These are phyloP conservation scores for Colletotrichum cereale DNA, from an alignment of 2,329 filamentous ascomycete species.

Conservation along the genomic window DNA sequence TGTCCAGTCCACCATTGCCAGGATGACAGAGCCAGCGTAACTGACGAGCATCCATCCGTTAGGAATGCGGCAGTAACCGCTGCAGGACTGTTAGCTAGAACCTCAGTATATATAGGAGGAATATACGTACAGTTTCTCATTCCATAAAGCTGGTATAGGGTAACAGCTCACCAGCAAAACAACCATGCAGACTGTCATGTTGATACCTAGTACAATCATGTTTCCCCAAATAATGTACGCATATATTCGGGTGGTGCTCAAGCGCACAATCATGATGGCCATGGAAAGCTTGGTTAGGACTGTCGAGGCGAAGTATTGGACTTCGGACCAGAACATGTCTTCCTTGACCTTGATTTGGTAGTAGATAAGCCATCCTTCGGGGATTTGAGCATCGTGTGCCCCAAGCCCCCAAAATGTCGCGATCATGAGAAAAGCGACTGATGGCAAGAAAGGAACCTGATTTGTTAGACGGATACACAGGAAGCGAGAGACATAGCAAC, in stretches of 20 bases:
- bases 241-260: background rate
- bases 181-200: background rate
- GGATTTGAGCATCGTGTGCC: slow-evolving; percentile 35
- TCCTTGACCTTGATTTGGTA: slow-evolving; percentile 31
- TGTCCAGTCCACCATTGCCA: slow-evolving; percentile 45
- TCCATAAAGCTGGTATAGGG: background rate
- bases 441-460: background rate
- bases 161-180: background rate
- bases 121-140: background rate
- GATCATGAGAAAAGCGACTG: slow-evolving; percentile 17
- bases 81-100: background rate
- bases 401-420: slow-evolving; percentile 34
- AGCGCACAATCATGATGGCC: slow-evolving; percentile 9
- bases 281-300: slow-evolving; percentile 12
- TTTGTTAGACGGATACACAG: background rate
- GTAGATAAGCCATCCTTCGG: slow-evolving; percentile 30
- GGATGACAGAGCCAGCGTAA: slow-evolving; percentile 39
- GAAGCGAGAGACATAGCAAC: background rate
- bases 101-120: background rate
- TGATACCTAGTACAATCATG: background rate
- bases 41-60: slow-evolving; percentile 20
- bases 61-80: background rate
- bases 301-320: background rate
- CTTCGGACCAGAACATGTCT: slow-evolving; percentile 35
- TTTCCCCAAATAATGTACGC: background rate